Conservation (phyloP, 2,329 filamentous ascomycete genomes). For the Intubia oerlemansii region DNA sequence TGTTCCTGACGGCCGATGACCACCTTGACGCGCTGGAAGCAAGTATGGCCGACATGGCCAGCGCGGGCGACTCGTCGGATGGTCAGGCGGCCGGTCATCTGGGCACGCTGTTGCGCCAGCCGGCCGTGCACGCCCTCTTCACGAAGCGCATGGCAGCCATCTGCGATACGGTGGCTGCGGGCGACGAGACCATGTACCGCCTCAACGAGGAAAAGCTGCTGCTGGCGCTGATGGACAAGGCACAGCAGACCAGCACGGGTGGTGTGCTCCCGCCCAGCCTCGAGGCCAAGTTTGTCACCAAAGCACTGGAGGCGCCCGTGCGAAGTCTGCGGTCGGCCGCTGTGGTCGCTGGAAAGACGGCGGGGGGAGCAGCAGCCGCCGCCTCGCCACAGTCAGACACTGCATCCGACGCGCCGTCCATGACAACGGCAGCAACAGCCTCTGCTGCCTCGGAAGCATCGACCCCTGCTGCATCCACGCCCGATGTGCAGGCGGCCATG, state of each 20-base stretch:
- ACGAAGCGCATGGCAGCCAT: conserved; percentile 45
- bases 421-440: conserved; percentile 13
- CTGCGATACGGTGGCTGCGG: conserved; percentile 67
- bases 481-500: conserved; percentile 20
- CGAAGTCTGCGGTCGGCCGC: conserved; percentile 34
- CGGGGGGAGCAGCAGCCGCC: not conserved
- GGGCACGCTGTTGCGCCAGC: conserved; percentile 26
- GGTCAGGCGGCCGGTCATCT: too few relatives aligned
- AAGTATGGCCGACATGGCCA: conserved; percentile 20
- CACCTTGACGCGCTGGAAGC: conserved; percentile 47
- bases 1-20: conserved; percentile 51
- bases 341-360: not conserved
- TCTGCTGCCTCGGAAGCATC: conserved; percentile 9
- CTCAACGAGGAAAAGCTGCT: conserved; percentile 53
- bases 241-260: conserved; percentile 37
- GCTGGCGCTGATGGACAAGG: conserved; percentile 45
- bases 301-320: conserved; percentile 56
- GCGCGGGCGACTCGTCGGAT: too few relatives aligned
- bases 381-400: conserved; percentile 11
- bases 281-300: conserved; percentile 66
- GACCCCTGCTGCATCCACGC: conserved; percentile 19
- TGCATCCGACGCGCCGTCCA: conserved; percentile 23
- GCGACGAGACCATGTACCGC: conserved; percentile 69
- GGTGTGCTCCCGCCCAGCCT: conserved; percentile 51
- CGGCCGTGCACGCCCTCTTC: conserved; percentile 26